These are phyloP conservation scores for Heritiera fomes DNA, from an alignment of 345 rosid species.

Conservation along the genomic window DNA sequence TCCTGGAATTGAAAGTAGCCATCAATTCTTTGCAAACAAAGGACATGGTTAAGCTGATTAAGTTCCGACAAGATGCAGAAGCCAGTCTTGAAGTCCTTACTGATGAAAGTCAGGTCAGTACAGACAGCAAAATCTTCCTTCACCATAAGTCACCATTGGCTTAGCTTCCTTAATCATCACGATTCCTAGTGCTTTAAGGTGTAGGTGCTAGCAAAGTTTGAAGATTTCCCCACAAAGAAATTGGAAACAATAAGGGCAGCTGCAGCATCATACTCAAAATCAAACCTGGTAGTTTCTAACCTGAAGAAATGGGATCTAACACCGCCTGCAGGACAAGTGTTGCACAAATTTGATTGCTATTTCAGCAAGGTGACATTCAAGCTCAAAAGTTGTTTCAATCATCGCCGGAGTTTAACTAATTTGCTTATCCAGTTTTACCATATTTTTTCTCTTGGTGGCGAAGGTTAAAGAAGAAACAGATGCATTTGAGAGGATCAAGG, in stretches of 20 bases:
- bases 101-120: constrained; percentile 76
- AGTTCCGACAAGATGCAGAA: constrained; percentile 55
- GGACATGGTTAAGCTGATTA: constrained; percentile 53
- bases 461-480: constrained; percentile 85
- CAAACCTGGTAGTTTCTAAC: constrained; percentile 54
- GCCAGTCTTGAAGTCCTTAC: constrained; percentile 52
- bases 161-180: not conserved
- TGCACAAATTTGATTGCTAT: constrained; percentile 76
- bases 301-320: constrained; percentile 62
- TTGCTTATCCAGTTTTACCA: not conserved
- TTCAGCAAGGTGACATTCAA: constrained; percentile 63
- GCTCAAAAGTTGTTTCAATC: not conserved
- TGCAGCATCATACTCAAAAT: constrained; percentile 58
- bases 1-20: constrained; percentile 42
- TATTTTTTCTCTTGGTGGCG: not conserved
- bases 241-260: constrained; percentile 81
- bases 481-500: constrained; percentile 74
- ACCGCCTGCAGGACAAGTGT: constrained; percentile 61
- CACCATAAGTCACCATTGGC: not conserved
- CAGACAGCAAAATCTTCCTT: no score
- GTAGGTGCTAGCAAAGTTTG: constrained; percentile 85
- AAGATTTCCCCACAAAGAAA: constrained; percentile 86
- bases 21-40: constrained; percentile 48
- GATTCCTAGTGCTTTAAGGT: not conserved
- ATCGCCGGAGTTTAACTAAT: not conserved